phyloP scores from a whole-genome alignment of 768 basidiomycete species.

The Postia placenta region DNA sequence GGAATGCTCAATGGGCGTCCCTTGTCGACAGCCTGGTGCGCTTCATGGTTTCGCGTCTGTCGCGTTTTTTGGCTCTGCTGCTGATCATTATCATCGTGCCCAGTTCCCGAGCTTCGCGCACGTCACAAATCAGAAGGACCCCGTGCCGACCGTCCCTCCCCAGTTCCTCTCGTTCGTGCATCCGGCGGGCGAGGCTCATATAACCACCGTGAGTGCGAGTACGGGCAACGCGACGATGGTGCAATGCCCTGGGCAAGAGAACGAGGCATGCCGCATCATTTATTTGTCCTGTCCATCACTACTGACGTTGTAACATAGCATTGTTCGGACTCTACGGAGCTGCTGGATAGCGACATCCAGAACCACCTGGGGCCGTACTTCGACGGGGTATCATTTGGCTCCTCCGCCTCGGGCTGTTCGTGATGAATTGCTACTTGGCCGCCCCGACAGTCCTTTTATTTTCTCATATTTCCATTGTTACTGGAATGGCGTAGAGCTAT shows the following conservation, averaged over 20 bases:
- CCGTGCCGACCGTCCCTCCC: conserved; percentile 30
- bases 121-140: conserved; percentile 46
- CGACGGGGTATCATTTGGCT: conserved; percentile 19
- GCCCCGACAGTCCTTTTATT: too few relatives aligned
- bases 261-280: conserved; percentile 13
- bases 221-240: conserved; percentile 16
- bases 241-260: conserved; percentile 24
- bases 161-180: conserved; percentile 40
- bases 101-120: conserved; percentile 34
- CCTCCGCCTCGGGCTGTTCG: conserved; percentile 6
- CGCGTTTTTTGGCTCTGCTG: not conserved
- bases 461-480: too few relatives aligned
- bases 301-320: conserved; percentile 11
- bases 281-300: not conserved
- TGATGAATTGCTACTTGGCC: too few relatives aligned
- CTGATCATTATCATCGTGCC: not conserved
- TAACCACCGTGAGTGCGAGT: conserved; percentile 15
- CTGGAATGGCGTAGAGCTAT: too few relatives aligned
- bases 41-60: too few relatives aligned
- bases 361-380: conserved; percentile 25
- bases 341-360: conserved; percentile 15
- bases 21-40: conserved; percentile 21
- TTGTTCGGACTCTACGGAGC: conserved; percentile 20
- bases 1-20: conserved; percentile 26
- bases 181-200: conserved; percentile 31